Base-by-base conservation (phyloP, 2,329 filamentous ascomycete species). In the Colletotrichum sp. region DNA sequence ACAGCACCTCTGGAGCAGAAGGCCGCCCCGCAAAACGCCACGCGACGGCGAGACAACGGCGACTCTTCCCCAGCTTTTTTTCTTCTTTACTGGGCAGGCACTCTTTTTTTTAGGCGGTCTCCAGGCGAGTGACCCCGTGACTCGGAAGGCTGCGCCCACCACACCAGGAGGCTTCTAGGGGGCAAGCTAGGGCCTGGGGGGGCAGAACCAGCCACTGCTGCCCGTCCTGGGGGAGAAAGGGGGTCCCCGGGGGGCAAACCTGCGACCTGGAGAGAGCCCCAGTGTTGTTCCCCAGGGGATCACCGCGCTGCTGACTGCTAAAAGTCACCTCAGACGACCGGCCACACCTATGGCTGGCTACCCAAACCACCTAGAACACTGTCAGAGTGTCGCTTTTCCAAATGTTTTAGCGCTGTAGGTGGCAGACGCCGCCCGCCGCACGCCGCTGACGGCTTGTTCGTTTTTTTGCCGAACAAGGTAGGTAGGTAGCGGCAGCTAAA, bases 21-120 rank as follows among this genome's bases (percentile, higher is more conserved):
- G 63, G 48, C 55, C 60, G 64, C 71, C 77, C 77, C 77, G 75
- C 75, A 77, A 75, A 72, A 77, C 77, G 72, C 77, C 77, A 78
- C 75, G 77, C 77, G 75, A 78, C 77, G 77, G 77, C 77, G 77
- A 77, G 75, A 78, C 77, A 78, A 77, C 77, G 77, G 77, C 68
- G 48, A 72, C 77, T 75, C 71, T 74, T 72, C 71, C 69, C 67
- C 63, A 71, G 66, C 71, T 75, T 71, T 61, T 60, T 61, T 30
- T 34, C 27, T 30, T 28, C 15, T 60, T 27, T 30, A 19, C 57
- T 48, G 57, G 25, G 25, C 57, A 28, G 57, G 57, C 30, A 30
- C 30, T 34, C 9, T 32, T 13, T 30, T 13, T 67, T 13, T 67
- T 34, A 34, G 36, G 25, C 27, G 19, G 36, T 22, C 25, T 19